Evolutionary conservation across 768 basidiomycete genomes (phyloP).

Genomic region (Suillus luteus): DNA sequence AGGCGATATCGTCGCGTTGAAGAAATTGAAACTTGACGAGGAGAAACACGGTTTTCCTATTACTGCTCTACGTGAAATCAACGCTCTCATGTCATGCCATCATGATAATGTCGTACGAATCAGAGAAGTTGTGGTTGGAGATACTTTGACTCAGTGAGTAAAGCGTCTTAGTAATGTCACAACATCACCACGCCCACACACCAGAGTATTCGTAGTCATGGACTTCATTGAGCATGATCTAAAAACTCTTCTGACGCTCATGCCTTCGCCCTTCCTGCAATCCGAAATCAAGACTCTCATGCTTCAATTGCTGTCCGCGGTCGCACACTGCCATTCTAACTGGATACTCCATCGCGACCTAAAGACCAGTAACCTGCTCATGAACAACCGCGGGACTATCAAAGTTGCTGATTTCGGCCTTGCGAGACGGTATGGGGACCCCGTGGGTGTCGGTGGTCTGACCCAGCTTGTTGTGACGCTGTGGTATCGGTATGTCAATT

Average conservation of each 20-base stretch:
- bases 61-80: slow-evolving; percentile 91
- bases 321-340: slow-evolving; percentile 90
- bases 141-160: slow-evolving; percentile 97
- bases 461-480: slow-evolving; percentile 98
- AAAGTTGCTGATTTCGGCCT: slow-evolving; percentile 99
- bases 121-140: slow-evolving; percentile 96
- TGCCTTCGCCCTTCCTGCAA: slow-evolving; percentile 96
- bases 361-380: slow-evolving; percentile 95
- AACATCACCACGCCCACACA: slow-evolving; percentile 17
- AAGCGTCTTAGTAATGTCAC: slow-evolving; percentile 16
- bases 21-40: slow-evolving; percentile 97
- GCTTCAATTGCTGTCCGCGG: slow-evolving; percentile 90
- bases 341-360: slow-evolving; percentile 98
- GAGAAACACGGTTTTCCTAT: slow-evolving; percentile 99
- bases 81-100: slow-evolving; percentile 91
- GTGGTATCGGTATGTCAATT: slow-evolving; percentile 86
- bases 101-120: slow-evolving; percentile 98
- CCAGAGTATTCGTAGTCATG: slow-evolving; percentile 98
- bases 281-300: slow-evolving; percentile 98
- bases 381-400: slow-evolving; percentile 99
- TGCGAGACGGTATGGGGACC: slow-evolving; percentile 94
- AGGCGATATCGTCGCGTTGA: slow-evolving; percentile 94
- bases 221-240: slow-evolving; percentile 99
- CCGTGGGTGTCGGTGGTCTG: slow-evolving; percentile 93
- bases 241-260: slow-evolving; percentile 90